Percentiles rank a stretch among this genome's conserved stretches.
phyloP scores from a whole-genome alignment of 768 basidiomycete species.

The Clathrus columnatus region DNA sequence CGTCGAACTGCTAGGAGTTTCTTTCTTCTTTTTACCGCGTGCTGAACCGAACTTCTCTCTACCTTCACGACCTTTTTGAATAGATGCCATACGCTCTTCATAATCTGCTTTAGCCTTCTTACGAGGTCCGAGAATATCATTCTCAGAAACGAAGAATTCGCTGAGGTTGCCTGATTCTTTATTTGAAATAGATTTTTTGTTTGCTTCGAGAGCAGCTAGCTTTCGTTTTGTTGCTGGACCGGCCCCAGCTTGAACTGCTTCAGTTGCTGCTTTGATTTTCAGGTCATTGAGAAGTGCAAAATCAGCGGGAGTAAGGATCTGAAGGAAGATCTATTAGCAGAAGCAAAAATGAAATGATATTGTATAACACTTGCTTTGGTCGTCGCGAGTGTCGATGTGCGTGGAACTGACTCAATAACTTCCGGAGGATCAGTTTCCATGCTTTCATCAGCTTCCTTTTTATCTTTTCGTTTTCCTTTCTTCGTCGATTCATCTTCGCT shows the following conservation, averaged over 20 bases:
- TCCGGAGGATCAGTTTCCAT: slow-evolving; percentile 17
- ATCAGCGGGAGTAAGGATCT: slow-evolving; percentile 97
- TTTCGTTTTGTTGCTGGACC: slow-evolving; percentile 75
- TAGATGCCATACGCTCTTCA: slow-evolving; percentile 85
- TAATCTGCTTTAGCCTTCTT: slow-evolving; percentile 93
- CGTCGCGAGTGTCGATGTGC: slow-evolving; percentile 63
- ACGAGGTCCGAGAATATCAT: slow-evolving; percentile 85
- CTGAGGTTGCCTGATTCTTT: slow-evolving; percentile 29
- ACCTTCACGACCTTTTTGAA: slow-evolving; percentile 89
- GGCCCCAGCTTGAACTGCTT: slow-evolving; percentile 59
- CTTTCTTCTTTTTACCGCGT: slow-evolving; percentile 90
- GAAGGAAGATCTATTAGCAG: neutral
- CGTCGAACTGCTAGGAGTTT: slow-evolving; percentile 71
- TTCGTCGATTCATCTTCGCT: slow-evolving; percentile 54
- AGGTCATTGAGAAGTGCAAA: slow-evolving; percentile 89
- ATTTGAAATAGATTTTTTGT: slow-evolving; percentile 40
- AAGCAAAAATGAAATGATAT: neutral
- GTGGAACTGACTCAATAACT: slow-evolving; percentile 24
- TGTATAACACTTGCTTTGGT: slow-evolving; percentile 50
- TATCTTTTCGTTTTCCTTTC: slow-evolving; percentile 11
- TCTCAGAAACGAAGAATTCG: slow-evolving; percentile 72
- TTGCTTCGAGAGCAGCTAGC: slow-evolving; percentile 68
- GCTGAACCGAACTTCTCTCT: slow-evolving; percentile 86
- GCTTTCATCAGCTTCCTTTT: slow-evolving; percentile 12
- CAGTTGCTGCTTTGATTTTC: slow-evolving; percentile 65